Percentiles rank a stretch among this genome's conserved stretches.
phyloP scores from a whole-genome alignment of 805 yeast genomes.

The Starmerella vaccinii region DNA sequence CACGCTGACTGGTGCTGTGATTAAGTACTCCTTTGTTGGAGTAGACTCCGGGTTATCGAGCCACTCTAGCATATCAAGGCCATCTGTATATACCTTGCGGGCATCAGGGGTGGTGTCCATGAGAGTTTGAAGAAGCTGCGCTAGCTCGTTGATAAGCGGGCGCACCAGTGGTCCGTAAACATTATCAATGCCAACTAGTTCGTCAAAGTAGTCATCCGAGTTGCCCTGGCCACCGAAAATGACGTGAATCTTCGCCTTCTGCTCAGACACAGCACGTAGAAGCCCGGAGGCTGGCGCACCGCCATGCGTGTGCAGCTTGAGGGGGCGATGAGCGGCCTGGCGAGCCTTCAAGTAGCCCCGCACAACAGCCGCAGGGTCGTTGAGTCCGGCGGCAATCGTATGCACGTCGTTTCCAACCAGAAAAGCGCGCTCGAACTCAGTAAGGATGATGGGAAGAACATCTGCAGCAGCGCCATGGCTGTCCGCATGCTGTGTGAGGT shows the following conservation, averaged over 20 bases:
- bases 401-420: constrained; percentile 74
- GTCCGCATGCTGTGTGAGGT: constrained; percentile 26
- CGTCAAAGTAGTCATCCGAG: constrained; percentile 95
- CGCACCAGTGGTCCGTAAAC: constrained; percentile 64
- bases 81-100: constrained; percentile 84
- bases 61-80: constrained; percentile 84
- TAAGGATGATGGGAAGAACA: constrained; percentile 57
- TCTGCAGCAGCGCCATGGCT: constrained; percentile 36
- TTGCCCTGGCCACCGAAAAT: constrained; percentile 99
- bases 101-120: constrained; percentile 65
- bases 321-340: constrained; percentile 40
- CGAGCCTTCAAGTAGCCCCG: constrained; percentile 65
- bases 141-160: constrained; percentile 61
- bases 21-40: constrained; percentile 78
- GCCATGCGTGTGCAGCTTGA: constrained; percentile 34
- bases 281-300: constrained; percentile 41
- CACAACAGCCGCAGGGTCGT: constrained; percentile 67
- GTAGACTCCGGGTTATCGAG: constrained; percentile 71
- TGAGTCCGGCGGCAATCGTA: constrained; percentile 65
- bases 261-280: constrained; percentile 49
- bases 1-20: constrained; percentile 88
- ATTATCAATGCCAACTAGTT: constrained; percentile 73
- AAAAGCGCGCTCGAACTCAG: constrained; percentile 77
- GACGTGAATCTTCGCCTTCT: constrained; percentile 59
- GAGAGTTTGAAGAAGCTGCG: constrained; percentile 54